Percentiles rank a stretch among this genome's conserved stretches.
Evolutionary conservation across 257 asterid genomes (phyloP).

Genomic region (Handroanthus guayacan): DNA sequence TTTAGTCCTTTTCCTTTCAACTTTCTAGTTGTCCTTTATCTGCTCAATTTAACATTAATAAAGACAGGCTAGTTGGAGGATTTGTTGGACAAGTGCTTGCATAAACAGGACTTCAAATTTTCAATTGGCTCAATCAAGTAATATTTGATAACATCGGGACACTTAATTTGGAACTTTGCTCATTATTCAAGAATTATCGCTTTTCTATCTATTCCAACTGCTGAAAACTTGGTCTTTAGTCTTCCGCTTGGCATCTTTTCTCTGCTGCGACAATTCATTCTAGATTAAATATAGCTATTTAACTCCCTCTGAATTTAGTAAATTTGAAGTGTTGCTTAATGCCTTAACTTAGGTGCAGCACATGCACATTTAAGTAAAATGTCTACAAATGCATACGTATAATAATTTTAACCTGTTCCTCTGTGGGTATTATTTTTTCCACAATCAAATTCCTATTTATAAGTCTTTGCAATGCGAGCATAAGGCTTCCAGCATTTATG

Average conservation of each 20-base stretch:
- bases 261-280: not conserved
- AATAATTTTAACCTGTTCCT: not conserved
- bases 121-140: slow-evolving; percentile 15
- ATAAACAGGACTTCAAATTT: not conserved
- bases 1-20: not conserved
- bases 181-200: not conserved
- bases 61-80: slow-evolving; percentile 8
- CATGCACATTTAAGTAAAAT: slow-evolving; percentile 13
- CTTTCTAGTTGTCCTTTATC: not conserved
- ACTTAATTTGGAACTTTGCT: slow-evolving; percentile 23
- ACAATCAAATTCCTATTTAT: not conserved
- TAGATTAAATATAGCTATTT: not conserved
- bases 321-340: not conserved
- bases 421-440: not conserved
- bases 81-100: slow-evolving; percentile 5
- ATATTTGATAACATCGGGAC: not conserved
- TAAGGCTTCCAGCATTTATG: not conserved
- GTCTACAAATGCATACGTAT: slow-evolving; percentile 10
- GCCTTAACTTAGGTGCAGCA: not conserved
- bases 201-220: not conserved
- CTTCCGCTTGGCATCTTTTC: not conserved
- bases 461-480: slow-evolving; percentile 10
- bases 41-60: not conserved
- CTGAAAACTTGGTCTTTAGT: not conserved
- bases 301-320: slow-evolving; percentile 24